Percentiles rank a stretch among this genome's conserved stretches.
phyloP scores from a whole-genome alignment of 2,329 filamentous ascomycete genomes.

The Calycina marina region DNA sequence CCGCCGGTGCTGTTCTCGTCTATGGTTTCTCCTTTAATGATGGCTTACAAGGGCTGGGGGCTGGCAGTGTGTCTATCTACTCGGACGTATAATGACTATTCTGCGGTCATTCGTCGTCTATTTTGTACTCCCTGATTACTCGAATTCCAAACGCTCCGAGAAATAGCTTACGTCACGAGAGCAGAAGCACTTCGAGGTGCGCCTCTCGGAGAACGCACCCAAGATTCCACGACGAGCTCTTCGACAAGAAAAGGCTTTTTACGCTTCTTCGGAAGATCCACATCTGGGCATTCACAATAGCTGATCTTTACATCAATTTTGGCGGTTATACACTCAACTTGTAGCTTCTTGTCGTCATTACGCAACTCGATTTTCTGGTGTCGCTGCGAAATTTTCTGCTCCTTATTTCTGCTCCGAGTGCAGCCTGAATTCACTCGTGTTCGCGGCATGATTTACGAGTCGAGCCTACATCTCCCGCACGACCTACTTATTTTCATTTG shows the following conservation, averaged over 20 bases:
- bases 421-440: slow-evolving; percentile 25
- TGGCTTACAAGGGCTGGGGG: slow-evolving; percentile 31
- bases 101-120: slow-evolving; percentile 26
- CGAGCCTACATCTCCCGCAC: slow-evolving; percentile 27
- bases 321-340: slow-evolving; percentile 28
- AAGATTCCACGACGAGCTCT: slow-evolving; percentile 24
- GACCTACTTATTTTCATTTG: slow-evolving; percentile 27
- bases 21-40: slow-evolving; percentile 29
- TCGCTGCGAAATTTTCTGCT: slow-evolving; percentile 30
- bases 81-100: slow-evolving; percentile 29
- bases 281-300: slow-evolving; percentile 25
- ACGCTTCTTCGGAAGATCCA: slow-evolving; percentile 23
- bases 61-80: slow-evolving; percentile 44
- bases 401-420: slow-evolving; percentile 30
- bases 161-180: slow-evolving; percentile 26
- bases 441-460: slow-evolving; percentile 27
- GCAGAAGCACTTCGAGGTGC: slow-evolving; percentile 25
- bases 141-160: slow-evolving; percentile 25
- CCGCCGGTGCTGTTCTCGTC: slow-evolving; percentile 33
- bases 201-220: slow-evolving; percentile 26
- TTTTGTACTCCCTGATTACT: slow-evolving; percentile 29
- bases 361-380: slow-evolving; percentile 27
- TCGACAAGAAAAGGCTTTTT: slow-evolving; percentile 24
- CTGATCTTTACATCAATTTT: slow-evolving; percentile 26
- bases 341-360: slow-evolving; percentile 29